A percentile compares a stretch with the other conserved stretches of the same genome.
Conservation (phyloP, 306 rosid genomes). For the Prunus mume region DNA sequence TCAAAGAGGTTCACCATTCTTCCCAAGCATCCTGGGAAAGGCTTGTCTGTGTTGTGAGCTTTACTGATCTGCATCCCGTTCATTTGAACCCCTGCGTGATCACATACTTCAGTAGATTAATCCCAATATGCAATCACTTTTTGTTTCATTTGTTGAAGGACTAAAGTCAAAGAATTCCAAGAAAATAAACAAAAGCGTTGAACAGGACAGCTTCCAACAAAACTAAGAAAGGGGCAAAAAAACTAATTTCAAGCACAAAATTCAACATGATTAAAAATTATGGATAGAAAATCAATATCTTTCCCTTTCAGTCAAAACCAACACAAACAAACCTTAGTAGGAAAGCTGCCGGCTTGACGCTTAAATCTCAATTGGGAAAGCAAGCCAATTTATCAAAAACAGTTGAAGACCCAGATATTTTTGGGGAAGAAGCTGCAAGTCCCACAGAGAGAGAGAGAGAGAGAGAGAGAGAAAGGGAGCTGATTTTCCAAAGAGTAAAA, state of each 20-base stretch:
- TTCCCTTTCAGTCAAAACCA: conserved; percentile 5
- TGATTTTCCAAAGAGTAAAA: background rate
- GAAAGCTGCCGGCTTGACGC: conserved; percentile 11
- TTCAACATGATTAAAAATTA: conserved; percentile 7
- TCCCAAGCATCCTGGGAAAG: conserved; percentile 91
- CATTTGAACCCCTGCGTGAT: conserved; percentile 53
- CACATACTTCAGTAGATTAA: conserved; percentile 9
- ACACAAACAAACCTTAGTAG: background rate
- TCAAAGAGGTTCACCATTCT: conserved; percentile 94
- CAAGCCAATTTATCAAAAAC: background rate
- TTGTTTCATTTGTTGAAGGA: background rate
- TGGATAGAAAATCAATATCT: background rate
- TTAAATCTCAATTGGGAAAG: conserved; percentile 6
- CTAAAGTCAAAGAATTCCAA: background rate
- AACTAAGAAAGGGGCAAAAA: background rate
- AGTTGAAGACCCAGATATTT: too few relatives aligned
- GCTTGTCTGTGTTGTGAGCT: conserved; percentile 55
- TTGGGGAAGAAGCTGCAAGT: too few relatives aligned
- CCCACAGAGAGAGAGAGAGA: background rate
- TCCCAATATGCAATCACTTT: conserved; percentile 10
- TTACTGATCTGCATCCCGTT: conserved; percentile 52
- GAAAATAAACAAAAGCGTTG: background rate
- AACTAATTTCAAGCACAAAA: background rate
- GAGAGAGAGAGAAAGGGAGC: conserved; percentile 5
- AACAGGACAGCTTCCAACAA: conserved; percentile 10